Evolutionary conservation across 306 rosid species (phyloP).

Genomic region (Prunus kanzakura): DNA sequence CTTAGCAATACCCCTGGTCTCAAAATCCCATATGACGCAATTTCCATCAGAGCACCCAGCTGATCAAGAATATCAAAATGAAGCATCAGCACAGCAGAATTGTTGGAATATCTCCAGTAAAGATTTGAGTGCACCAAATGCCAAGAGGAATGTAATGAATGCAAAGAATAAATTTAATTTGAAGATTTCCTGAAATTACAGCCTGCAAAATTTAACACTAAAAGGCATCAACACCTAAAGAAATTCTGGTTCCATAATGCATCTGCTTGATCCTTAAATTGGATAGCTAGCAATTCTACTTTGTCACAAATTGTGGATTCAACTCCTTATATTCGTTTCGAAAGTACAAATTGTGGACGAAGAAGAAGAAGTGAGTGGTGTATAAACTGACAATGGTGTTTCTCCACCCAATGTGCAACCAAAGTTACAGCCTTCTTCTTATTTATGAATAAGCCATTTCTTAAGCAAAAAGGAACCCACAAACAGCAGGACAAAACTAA

Average conservation of each 20-base stretch:
- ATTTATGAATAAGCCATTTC: neutral
- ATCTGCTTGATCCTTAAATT: too few relatives aligned
- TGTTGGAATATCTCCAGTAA: constrained; percentile 1
- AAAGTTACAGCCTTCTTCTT: neutral
- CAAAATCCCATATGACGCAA: constrained; percentile 92
- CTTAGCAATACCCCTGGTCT: constrained; percentile 90
- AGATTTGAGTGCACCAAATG: constrained; percentile 7
- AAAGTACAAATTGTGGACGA: neutral
- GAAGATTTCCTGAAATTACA: neutral
- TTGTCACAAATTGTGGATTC: neutral
- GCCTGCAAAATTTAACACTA: neutral
- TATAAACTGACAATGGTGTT: too few relatives aligned
- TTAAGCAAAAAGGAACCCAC: neutral
- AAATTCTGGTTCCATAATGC: too few relatives aligned
- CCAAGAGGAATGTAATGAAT: neutral
- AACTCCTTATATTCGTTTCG: neutral
- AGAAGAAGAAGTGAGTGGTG: too few relatives aligned
- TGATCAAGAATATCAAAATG: constrained; percentile 35
- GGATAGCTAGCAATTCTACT: neutral
- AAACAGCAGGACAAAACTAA: neutral
- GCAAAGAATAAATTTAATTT: neutral
- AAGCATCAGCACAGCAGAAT: constrained; percentile 20
- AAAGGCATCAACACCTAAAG: too few relatives aligned
- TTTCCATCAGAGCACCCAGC: constrained; percentile 98
- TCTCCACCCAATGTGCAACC: neutral